Percentiles rank a stretch among this genome's conserved stretches.
These are phyloP conservation scores for Ophiostoma sp. DNA, from an alignment of 2,329 filamentous ascomycete genomes.

Conservation along the genomic window DNA sequence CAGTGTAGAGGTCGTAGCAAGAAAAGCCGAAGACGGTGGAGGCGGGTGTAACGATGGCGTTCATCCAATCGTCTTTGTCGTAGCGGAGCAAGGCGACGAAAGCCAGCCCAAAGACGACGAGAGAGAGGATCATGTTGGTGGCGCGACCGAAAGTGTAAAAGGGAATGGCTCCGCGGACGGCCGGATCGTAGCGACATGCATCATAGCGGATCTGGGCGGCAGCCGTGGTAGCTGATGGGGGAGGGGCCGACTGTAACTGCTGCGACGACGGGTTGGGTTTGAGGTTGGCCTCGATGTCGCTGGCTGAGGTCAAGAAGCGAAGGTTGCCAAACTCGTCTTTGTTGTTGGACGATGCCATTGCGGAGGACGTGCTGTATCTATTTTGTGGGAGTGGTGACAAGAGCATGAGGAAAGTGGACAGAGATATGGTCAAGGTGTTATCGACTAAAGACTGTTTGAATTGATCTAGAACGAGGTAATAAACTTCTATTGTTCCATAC, in stretches of 20 bases:
- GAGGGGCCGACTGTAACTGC: background rate
- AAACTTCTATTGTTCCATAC: background rate
- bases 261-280: background rate
- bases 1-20: background rate
- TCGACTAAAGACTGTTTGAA: background rate
- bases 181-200: background rate
- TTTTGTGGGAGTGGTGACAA: background rate
- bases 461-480: background rate
- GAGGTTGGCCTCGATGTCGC: background rate
- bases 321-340: background rate
- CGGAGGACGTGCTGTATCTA: background rate
- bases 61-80: slow-evolving; percentile 3
- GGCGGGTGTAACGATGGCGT: slow-evolving; percentile 15
- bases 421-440: background rate
- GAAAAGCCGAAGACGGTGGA: background rate
- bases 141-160: slow-evolving; percentile 3
- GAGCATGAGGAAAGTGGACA: background rate
- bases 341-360: background rate
- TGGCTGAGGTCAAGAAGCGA: background rate
- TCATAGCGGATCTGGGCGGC: background rate
- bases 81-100: background rate
- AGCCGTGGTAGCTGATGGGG: background rate
- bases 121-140: background rate
- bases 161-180: background rate
- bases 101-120: slow-evolving; percentile 2